These are phyloP conservation scores for Alternaria alternata DNA, from an alignment of 2,329 filamentous ascomycete genomes.

Conservation along the genomic window DNA sequence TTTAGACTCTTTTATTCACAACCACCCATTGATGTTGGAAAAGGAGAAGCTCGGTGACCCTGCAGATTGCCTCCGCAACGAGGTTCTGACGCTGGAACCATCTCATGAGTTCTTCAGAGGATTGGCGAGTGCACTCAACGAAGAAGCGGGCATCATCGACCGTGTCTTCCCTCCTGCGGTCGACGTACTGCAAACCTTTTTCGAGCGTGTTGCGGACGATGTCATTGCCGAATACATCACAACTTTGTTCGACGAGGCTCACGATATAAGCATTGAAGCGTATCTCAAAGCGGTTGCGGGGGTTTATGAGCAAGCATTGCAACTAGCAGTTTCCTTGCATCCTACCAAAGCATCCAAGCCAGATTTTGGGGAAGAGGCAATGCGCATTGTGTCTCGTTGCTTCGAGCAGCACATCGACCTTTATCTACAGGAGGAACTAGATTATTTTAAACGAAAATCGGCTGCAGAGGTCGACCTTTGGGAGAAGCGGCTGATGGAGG, in stretches of 20 bases:
- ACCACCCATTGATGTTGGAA: conserved; percentile 83
- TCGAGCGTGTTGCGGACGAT: conserved; percentile 84
- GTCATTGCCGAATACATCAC: conserved; percentile 85
- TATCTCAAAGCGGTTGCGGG: conserved; percentile 89
- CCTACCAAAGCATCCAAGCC: conserved; percentile 70
- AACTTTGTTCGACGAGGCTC: conserved; percentile 84
- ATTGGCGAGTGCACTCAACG: conserved; percentile 77
- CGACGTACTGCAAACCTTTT: conserved; percentile 77
- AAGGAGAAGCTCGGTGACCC: conserved; percentile 75
- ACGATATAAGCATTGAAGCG: conserved; percentile 74
- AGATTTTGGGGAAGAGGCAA: conserved; percentile 70
- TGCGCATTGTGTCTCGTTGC: conserved; percentile 72
- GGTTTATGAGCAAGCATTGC: conserved; percentile 84
- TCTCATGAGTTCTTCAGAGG: conserved; percentile 82
- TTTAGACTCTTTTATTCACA: conserved; percentile 86
- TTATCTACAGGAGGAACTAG: conserved; percentile 90
- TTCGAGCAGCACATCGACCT: conserved; percentile 95
- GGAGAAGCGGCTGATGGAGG: conserved; percentile 91
- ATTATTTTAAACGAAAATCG: conserved; percentile 80
- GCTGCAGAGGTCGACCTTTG: conserved; percentile 81
- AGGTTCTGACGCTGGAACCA: conserved; percentile 77
- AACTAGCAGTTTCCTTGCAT: conserved; percentile 75
- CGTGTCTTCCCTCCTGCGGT: conserved; percentile 78
- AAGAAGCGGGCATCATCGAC: conserved; percentile 81
- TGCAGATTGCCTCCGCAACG: conserved; percentile 81